A percentile compares a stretch with the other conserved stretches of the same genome.
These are phyloP conservation scores for Arachnopeziza araneosa DNA, from an alignment of 2,329 filamentous ascomycete species.

Conservation along the genomic window DNA sequence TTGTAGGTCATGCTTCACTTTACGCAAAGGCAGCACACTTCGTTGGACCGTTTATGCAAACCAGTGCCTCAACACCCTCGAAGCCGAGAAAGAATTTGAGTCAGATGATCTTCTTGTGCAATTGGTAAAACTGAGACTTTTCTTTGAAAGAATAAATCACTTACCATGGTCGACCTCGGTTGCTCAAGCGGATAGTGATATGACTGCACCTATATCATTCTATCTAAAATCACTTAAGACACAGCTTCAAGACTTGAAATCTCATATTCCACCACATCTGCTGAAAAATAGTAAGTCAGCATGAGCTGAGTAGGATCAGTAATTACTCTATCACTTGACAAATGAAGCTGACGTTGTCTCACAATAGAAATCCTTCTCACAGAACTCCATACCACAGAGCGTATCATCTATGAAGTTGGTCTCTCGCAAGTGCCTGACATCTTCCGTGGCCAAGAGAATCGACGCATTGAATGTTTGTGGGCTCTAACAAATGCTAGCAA, in stretches of 20 bases:
- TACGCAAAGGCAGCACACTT: constrained; percentile 4
- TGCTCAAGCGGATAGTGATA: neutral
- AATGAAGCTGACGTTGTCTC: neutral
- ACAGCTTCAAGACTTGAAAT: constrained; percentile 6
- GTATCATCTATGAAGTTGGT: constrained; percentile 6
- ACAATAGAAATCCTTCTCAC: constrained; percentile 4
- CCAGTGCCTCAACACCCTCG: constrained; percentile 3
- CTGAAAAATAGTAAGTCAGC: neutral
- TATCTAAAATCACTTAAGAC: constrained; percentile 7
- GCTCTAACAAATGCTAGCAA: constrained; percentile 6
- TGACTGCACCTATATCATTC: neutral
- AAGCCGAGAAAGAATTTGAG: constrained; percentile 3
- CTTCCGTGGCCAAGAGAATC: constrained; percentile 2
- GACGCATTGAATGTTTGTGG: constrained; percentile 5
- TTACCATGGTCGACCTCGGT: constrained; percentile 1
- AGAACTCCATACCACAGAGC: constrained; percentile 6
- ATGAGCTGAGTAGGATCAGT: neutral
- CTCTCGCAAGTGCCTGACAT: constrained; percentile 3
- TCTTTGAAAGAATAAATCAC: constrained; percentile 5
- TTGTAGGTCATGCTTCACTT: constrained; percentile 1
- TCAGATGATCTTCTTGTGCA: constrained; percentile 8
- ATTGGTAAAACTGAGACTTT: constrained; percentile 3
- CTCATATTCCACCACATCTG: neutral
- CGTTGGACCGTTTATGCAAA: constrained; percentile 8
- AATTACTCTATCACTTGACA: neutral